phyloP scores from a whole-genome alignment of 2,329 filamentous ascomycete species.

The Westerdykella aurantiaca region DNA sequence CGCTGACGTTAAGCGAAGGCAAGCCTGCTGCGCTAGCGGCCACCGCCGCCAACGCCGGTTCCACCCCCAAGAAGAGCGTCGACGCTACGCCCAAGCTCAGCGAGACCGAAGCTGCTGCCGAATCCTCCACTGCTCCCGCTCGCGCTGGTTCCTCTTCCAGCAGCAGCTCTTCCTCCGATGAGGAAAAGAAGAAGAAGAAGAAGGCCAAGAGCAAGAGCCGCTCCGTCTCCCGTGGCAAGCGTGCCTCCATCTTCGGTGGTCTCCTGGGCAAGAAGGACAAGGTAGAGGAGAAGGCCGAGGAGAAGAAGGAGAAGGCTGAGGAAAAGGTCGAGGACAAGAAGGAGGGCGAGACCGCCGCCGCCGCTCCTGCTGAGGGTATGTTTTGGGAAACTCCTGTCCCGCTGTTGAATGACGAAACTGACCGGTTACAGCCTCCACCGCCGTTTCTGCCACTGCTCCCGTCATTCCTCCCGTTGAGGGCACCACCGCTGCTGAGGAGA shows the following conservation, averaged over 20 bases:
- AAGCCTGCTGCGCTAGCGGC: conserved; percentile 39
- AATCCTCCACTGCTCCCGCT: conserved; percentile 24
- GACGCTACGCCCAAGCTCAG: conserved; percentile 40
- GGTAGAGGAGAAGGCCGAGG: conserved; percentile 41
- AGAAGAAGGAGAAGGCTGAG: conserved; percentile 38
- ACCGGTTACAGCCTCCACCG: conserved; percentile 12
- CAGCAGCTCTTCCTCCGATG: conserved; percentile 40
- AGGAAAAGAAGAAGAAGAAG: conserved; percentile 43
- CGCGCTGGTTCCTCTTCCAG: conserved; percentile 38
- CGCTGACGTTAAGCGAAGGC: conserved; percentile 36
- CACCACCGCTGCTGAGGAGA: conserved; percentile 19
- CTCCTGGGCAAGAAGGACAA: conserved; percentile 58
- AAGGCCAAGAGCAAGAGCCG: conserved; percentile 54
- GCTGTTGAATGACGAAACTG: conserved; percentile 2
- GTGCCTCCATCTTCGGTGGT: conserved; percentile 52
- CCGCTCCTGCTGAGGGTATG: conserved; percentile 30
- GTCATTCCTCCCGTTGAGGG: conserved; percentile 18
- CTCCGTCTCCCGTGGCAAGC: conserved; percentile 54
- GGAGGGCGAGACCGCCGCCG: conserved; percentile 35
- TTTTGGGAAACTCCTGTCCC: background rate
- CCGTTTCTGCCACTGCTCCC: conserved; percentile 27
- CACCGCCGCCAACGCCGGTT: conserved; percentile 36
- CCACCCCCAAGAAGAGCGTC: conserved; percentile 44
- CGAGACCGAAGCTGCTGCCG: conserved; percentile 18
- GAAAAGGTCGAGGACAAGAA: conserved; percentile 32